These are phyloP conservation scores for Fusarium falciforme DNA, from an alignment of 2,329 filamentous ascomycete genomes.

Conservation along the genomic window DNA sequence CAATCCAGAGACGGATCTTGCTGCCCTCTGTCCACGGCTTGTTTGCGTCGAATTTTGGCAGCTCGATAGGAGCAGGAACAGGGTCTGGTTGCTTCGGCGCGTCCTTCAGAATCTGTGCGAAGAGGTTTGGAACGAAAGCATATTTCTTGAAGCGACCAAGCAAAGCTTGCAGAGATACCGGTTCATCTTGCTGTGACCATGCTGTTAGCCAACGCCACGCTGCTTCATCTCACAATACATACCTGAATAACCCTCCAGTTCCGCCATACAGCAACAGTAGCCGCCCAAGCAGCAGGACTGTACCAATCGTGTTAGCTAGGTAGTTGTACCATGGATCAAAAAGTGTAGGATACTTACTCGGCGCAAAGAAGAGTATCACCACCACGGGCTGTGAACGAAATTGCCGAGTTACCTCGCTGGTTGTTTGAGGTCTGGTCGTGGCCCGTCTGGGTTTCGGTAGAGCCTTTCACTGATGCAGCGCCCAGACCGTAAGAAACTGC, in stretches of 20 bases:
- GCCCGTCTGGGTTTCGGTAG: too few relatives aligned
- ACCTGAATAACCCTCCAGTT: neutral
- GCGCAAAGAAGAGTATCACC: too few relatives aligned
- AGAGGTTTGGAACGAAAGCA: neutral
- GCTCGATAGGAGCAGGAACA: neutral
- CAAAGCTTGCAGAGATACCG: neutral
- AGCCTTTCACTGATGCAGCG: too few relatives aligned
- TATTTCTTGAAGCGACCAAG: neutral
- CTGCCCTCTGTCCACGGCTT: neutral
- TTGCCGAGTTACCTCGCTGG: too few relatives aligned
- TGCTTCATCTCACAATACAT: neutral
- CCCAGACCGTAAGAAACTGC: too few relatives aligned
- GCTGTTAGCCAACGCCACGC: neutral
- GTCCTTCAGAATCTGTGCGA: neutral
- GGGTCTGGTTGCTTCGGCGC: neutral
- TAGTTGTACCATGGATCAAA: too few relatives aligned
- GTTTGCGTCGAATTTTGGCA: neutral
- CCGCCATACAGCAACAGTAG: neutral
- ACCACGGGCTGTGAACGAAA: too few relatives aligned
- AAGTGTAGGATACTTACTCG: too few relatives aligned
- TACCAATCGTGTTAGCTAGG: neutral
- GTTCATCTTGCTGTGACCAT: neutral
- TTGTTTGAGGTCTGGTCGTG: too few relatives aligned
- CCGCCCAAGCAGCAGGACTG: neutral
- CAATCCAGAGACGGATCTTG: neutral